Percentiles rank a stretch among this genome's conserved stretches.
Evolutionary conservation across 1,284 basidiomycete genomes (phyloP).

Genomic region (Heterobasidion occidentale): DNA sequence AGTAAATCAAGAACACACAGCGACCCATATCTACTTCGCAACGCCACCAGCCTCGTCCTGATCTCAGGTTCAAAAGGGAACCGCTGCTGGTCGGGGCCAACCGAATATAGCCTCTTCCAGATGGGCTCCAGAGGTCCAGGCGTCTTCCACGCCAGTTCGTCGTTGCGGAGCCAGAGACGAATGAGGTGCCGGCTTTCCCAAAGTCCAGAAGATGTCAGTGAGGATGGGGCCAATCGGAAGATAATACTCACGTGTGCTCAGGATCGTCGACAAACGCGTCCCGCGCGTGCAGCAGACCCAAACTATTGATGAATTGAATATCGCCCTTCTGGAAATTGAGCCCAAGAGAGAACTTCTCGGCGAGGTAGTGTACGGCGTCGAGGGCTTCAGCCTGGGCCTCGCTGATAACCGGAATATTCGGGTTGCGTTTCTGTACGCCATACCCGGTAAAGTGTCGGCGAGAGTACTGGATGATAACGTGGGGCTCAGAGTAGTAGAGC

Average conservation of each 20-base stretch:
- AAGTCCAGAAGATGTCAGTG: background rate
- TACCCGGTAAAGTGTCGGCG: constrained; percentile 37
- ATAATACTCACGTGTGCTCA: constrained; percentile 24
- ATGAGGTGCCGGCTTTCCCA: constrained; percentile 15
- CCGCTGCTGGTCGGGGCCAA: constrained; percentile 23
- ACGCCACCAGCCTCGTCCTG: constrained; percentile 15
- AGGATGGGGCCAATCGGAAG: background rate
- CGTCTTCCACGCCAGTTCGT: constrained; percentile 26
- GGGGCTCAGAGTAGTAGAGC: constrained; percentile 29
- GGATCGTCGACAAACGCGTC: constrained; percentile 34
- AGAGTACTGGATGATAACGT: constrained; percentile 38
- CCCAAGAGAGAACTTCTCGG: constrained; percentile 34
- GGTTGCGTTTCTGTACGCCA: constrained; percentile 19
- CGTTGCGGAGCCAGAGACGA: constrained; percentile 17
- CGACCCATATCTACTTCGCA: background rate
- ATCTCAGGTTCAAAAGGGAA: constrained; percentile 25
- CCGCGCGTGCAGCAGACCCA: constrained; percentile 35
- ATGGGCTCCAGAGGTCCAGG: constrained; percentile 21
- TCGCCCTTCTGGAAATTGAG: constrained; percentile 42
- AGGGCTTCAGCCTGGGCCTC: constrained; percentile 43
- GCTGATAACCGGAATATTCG: constrained; percentile 36
- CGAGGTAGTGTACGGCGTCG: constrained; percentile 36
- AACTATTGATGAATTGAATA: constrained; percentile 41
- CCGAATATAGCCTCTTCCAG: constrained; percentile 22
- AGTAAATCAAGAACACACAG: background rate